Evolutionary conservation across 768 basidiomycete genomes (phyloP), one percentile per base, ranked within the genome.

Genomic region (Plicaturopsis crispa): DNA sequence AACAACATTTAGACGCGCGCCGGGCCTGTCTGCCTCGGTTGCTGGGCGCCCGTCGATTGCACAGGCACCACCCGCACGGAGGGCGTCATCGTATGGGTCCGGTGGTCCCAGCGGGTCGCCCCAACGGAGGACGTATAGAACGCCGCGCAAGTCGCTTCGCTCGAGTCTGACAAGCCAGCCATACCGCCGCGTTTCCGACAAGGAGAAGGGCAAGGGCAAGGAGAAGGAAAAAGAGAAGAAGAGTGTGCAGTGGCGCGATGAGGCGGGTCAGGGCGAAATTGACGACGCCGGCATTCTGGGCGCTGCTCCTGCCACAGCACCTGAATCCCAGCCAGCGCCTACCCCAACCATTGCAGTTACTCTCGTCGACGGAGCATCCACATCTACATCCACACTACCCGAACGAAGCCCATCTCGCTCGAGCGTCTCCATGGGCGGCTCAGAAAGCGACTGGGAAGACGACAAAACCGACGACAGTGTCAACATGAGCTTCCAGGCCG

Each of bases 371-470:
- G 39, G 37, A 3, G 45, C 45, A 24, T 43, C 50, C 4, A 60
- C 57, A 30, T 42, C 53, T 24, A 43, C 48, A 3, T 41, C 26
- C 14, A 14, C 8, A 14, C 8, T 28, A 14, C 26, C 10, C 10
- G 26, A 14, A 18, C n/a, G n/a, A n/a, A n/a, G n/a, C n/a, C n/a
- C n/a, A n/a, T n/a, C n/a, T n/a, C n/a, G n/a, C n/a, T n/a, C n/a
- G n/a, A n/a, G n/a, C n/a, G n/a, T n/a, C n/a, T 78, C 79, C 3
- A 56, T 71, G 17, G 72, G 78, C 33, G 70, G 77, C 5, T 86
- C 84, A 4, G 86, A 89, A 48, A 87, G 82, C 55, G 87, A 91
- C 40, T 90, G 88, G 87, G 87, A 90, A 59, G 86, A 90, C 52
- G 88, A 89, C 52, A 84, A 75, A 61, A 85, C 83, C 1, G 86